These are phyloP conservation scores for Pichia cactophila DNA, from an alignment of 1,139 yeast species.

Conservation along the genomic window DNA sequence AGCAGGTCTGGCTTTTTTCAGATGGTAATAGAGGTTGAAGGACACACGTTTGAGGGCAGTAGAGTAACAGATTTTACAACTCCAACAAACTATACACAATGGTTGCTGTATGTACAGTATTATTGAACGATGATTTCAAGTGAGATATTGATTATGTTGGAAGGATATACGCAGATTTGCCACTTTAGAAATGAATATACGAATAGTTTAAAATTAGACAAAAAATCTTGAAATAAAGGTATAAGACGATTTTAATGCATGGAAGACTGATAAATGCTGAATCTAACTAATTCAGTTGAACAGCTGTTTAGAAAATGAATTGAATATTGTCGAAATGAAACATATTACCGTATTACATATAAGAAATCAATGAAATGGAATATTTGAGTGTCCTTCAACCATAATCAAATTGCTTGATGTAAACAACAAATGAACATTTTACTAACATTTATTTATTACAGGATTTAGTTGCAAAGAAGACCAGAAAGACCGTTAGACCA, in stretches of 20 bases:
- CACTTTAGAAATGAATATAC: too few species aligned
- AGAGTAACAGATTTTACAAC: neutral
- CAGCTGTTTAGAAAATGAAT: too few species aligned
- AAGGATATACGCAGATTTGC: neutral
- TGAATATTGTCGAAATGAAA: too few species aligned
- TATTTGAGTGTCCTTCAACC: neutral
- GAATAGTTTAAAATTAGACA: too few species aligned
- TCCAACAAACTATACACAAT: conserved; percentile 13
- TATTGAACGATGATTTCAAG: neutral
- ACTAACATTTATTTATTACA: conserved; percentile 1
- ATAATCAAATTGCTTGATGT: neutral
- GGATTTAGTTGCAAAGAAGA: conserved; percentile 55
- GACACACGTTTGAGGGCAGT: neutral
- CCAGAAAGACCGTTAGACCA: conserved; percentile 91
- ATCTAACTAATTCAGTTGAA: too few species aligned
- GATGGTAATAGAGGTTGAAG: neutral
- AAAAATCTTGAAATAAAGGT: too few species aligned
- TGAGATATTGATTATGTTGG: neutral
- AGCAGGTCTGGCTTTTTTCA: neutral
- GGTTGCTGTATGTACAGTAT: conserved; percentile 17
- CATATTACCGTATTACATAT: too few species aligned
- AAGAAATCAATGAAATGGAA: too few species aligned
- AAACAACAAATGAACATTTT: neutral
- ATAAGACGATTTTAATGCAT: too few species aligned
- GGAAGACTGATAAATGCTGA: too few species aligned